Evolutionary conservation across 1,139 yeast genomes (phyloP).

Genomic region (Scheffersomyces parashehatae): DNA sequence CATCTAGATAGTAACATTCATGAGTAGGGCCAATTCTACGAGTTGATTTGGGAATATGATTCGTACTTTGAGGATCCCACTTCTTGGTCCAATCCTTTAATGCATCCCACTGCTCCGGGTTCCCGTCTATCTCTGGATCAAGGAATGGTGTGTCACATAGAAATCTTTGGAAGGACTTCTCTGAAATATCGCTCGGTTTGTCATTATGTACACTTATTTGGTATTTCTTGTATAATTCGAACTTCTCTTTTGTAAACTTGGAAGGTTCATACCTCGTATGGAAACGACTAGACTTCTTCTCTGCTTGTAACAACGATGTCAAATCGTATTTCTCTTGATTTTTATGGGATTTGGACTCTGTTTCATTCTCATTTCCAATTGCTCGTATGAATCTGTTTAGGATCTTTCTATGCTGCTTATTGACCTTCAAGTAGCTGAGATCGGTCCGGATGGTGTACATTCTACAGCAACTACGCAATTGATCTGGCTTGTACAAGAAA

Average conservation of each 20-base stretch:
- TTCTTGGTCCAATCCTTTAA: conserved; percentile 31
- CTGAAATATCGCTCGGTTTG: conserved; percentile 43
- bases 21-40: conserved; percentile 57
- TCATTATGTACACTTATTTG: conserved; percentile 73
- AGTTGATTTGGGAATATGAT: neutral
- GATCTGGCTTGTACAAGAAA: conserved; percentile 73
- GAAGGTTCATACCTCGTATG: conserved; percentile 56
- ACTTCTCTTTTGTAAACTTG: conserved; percentile 59
- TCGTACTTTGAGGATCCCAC: conserved; percentile 11
- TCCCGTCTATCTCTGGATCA: conserved; percentile 26
- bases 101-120: conserved; percentile 26
- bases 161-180: conserved; percentile 57
- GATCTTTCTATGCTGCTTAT: conserved; percentile 68
- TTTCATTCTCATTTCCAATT: conserved; percentile 21
- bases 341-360: conserved; percentile 14
- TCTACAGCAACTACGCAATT: conserved; percentile 76
- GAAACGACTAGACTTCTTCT: conserved; percentile 36
- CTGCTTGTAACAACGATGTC: conserved; percentile 26
- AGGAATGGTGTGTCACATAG: conserved; percentile 69
- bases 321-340: conserved; percentile 21
- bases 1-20: conserved; percentile 72
- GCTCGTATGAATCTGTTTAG: conserved; percentile 61
- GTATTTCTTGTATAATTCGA: conserved; percentile 62
- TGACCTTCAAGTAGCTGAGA: conserved; percentile 42
- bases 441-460: conserved; percentile 75